Evolutionary conservation across 2,329 filamentous ascomycete species (phyloP).

Genomic region (Corniculantispora saksenae): DNA sequence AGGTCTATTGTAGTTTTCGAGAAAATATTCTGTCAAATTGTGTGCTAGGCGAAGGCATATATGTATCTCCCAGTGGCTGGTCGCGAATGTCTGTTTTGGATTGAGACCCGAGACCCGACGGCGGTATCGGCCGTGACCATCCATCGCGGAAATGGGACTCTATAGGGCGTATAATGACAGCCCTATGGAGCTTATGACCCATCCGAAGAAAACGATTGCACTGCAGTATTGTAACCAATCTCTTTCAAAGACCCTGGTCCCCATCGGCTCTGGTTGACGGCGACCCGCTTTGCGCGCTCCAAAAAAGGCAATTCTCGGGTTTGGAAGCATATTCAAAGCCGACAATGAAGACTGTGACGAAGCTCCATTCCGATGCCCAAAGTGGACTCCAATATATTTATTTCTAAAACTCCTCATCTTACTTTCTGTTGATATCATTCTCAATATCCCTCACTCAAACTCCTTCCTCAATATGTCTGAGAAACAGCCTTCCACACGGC

Average conservation of each 20-base stretch:
- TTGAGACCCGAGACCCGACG: conserved; percentile 14
- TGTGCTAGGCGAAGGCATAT: not conserved
- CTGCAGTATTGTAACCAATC: not conserved
- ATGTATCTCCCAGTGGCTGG: not conserved
- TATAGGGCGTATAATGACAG: not conserved
- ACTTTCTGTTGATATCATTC: not conserved
- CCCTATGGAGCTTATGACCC: not conserved
- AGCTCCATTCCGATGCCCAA: not conserved
- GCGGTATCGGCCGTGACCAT: not conserved
- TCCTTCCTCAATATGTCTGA: not conserved
- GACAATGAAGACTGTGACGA: not conserved
- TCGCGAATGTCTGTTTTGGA: not conserved
- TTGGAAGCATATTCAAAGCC: conserved; percentile 12
- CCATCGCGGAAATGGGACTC: not conserved
- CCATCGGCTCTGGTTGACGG: conserved; percentile 1
- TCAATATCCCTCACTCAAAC: no score
- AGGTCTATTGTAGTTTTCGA: not conserved
- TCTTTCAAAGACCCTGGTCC: not conserved
- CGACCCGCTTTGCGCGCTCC: not conserved
- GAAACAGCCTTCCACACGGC: not conserved
- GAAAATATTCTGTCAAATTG: not conserved
- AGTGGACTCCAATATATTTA: conserved; percentile 8
- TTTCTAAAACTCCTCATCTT: not conserved
- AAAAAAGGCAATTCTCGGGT: conserved; percentile 13
- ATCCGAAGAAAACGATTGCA: not conserved